Evolutionary conservation across 2,329 filamentous ascomycete genomes (phyloP).

Genomic region (Nectriaceae sp.): DNA sequence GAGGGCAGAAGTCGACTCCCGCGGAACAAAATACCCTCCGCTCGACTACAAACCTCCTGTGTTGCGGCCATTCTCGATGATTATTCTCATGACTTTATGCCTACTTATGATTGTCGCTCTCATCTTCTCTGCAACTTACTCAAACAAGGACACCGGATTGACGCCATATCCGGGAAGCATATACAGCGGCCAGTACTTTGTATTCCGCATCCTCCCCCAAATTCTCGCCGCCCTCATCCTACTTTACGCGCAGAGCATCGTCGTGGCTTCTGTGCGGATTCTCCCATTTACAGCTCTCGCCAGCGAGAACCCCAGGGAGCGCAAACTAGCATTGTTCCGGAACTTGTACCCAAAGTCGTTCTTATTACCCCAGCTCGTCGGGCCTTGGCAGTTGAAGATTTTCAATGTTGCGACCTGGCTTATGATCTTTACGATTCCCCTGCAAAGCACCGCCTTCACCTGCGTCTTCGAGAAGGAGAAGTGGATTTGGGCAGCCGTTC

Average conservation of each 20-base stretch:
- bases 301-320: constrained; percentile 58
- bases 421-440: constrained; percentile 75
- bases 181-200: constrained; percentile 75
- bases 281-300: constrained; percentile 80
- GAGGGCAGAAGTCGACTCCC: constrained; percentile 40
- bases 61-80: constrained; percentile 67
- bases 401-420: constrained; percentile 75
- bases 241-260: constrained; percentile 75
- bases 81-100: constrained; percentile 61
- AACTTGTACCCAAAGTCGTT: constrained; percentile 71
- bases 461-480: constrained; percentile 55
- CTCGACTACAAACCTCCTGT: constrained; percentile 73
- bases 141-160: constrained; percentile 62
- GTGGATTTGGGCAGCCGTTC: constrained; percentile 81
- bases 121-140: constrained; percentile 72
- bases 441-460: constrained; percentile 77
- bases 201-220: constrained; percentile 84
- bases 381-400: constrained; percentile 66
- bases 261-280: constrained; percentile 73
- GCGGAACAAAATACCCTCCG: constrained; percentile 42
- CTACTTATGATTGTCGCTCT: constrained; percentile 72
- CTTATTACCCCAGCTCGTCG: constrained; percentile 57
- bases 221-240: constrained; percentile 71
- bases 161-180: constrained; percentile 66
- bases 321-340: constrained; percentile 68